phyloP scores from a whole-genome alignment of 441 rosid species.

The Populus hybrid region DNA sequence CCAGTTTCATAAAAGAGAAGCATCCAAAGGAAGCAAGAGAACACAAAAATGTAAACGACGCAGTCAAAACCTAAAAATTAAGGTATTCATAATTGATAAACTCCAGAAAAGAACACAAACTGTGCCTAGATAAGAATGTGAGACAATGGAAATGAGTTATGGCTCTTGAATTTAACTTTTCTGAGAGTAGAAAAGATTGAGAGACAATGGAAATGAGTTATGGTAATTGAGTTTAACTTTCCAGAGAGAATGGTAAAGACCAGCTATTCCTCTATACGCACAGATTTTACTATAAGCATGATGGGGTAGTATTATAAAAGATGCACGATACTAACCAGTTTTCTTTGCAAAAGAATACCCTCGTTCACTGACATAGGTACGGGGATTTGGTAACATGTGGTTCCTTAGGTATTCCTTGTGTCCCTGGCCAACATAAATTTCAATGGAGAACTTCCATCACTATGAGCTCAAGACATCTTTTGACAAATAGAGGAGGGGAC shows the following conservation, averaged over 20 bases:
- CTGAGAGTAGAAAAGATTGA: not conserved
- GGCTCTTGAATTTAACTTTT: not conserved
- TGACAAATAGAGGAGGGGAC: not conserved
- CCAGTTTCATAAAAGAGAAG: not conserved
- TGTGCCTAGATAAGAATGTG: not conserved
- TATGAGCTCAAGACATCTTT: slow-evolving; percentile 6
- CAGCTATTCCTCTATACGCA: not conserved
- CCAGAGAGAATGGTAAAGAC: not conserved
- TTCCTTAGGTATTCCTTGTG: slow-evolving; percentile 87
- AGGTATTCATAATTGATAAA: not conserved
- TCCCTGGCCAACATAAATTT: slow-evolving; percentile 49
- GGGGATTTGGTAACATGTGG: slow-evolving; percentile 85
- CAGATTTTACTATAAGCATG: not conserved
- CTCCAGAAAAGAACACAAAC: not conserved
- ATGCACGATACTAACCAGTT: slow-evolving; percentile 46
- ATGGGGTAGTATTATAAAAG: not conserved
- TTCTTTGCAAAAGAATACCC: slow-evolving; percentile 77
- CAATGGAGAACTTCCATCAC: slow-evolving; percentile 18
- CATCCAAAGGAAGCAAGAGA: not conserved
- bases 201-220: not conserved
- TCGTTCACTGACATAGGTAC: slow-evolving; percentile 62
- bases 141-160: not conserved
- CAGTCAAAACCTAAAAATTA: not conserved
- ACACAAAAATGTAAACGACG: not conserved
- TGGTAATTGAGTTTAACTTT: not conserved